A percentile compares a stretch with the other conserved stretches of the same genome.
These are phyloP conservation scores for Pinguiococcus pyrenoidosus DNA, from an alignment of 108 stramenopile species.

Conservation along the genomic window DNA sequence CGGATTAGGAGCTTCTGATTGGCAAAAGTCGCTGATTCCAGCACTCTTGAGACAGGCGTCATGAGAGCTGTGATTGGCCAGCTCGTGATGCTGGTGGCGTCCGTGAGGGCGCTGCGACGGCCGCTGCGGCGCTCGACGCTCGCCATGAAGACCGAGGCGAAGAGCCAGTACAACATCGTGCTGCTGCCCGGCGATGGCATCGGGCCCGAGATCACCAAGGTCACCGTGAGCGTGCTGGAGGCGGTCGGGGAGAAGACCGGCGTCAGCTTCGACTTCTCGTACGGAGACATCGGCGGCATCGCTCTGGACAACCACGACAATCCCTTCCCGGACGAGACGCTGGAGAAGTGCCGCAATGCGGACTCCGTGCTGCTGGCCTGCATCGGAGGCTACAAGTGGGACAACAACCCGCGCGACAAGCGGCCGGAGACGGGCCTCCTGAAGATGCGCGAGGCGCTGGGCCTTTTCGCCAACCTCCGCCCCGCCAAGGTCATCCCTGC, in stretches of 20 bases:
- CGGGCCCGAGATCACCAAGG: conserved; percentile 62
- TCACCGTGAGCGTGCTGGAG: conserved; percentile 50
- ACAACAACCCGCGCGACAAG: conserved; percentile 77
- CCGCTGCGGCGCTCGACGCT: no score
- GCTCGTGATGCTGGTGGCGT: no score
- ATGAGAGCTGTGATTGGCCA: no score
- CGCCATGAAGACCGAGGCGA: conserved; percentile 20
- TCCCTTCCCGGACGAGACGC: conserved; percentile 79
- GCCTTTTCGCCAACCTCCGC: conserved; percentile 87
- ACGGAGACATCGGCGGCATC: conserved; percentile 87
- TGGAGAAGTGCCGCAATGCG: conserved; percentile 59
- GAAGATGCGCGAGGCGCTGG: conserved; percentile 88
- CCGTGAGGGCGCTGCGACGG: no score
- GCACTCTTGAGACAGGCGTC: no score
- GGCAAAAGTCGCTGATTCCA: no score
- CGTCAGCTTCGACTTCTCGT: conserved; percentile 64
- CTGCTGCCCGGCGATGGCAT: conserved; percentile 47
- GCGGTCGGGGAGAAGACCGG: conserved; percentile 1
- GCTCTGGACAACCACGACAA: conserved; percentile 72
- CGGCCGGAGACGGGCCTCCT: conserved; percentile 87
- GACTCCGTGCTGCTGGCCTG: conserved; percentile 89
- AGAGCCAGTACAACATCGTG: conserved; percentile 27
- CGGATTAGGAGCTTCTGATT: no score
- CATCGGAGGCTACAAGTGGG: conserved; percentile 97
- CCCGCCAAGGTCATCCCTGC: conserved; percentile 88